Evolutionary conservation across 768 basidiomycete species (phyloP).

Genomic region (Podaxis sp.): DNA sequence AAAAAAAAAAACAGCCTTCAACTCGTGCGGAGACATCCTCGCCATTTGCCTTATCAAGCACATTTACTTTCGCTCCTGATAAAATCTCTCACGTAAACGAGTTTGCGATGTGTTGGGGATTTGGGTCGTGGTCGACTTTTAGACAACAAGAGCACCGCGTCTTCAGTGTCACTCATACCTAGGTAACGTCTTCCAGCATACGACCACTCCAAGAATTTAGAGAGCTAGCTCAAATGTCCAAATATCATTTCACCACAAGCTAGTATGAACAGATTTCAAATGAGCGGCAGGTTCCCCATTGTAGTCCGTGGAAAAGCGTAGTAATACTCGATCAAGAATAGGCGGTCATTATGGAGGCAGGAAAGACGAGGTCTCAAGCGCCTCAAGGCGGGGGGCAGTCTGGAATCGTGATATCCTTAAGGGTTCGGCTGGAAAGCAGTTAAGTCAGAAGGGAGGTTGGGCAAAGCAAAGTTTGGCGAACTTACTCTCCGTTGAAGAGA

Average conservation of each 20-base stretch:
- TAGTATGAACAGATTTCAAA: neutral
- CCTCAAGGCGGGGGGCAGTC: slow-evolving; percentile 42
- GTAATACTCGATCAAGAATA: neutral
- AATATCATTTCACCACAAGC: neutral
- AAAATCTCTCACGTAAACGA: too few species aligned
- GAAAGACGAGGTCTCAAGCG: neutral
- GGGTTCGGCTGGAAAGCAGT: slow-evolving; percentile 48
- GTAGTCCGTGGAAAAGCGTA: neutral
- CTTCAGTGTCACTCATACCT: too few species aligned
- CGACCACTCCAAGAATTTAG: too few species aligned
- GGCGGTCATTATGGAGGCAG: neutral
- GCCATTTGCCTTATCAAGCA: too few species aligned
- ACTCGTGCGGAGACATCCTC: too few species aligned
- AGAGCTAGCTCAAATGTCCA: neutral
- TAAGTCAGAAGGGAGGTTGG: slow-evolving; percentile 1
- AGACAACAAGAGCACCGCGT: too few species aligned
- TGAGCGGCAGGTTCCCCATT: neutral
- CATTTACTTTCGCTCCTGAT: too few species aligned
- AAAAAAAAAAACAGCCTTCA: too few species aligned
- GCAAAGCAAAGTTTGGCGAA: slow-evolving; percentile 3
- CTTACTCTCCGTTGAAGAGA: slow-evolving; percentile 44
- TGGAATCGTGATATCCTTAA: slow-evolving; percentile 70
- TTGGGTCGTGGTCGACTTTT: too few species aligned
- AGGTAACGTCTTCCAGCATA: too few species aligned
- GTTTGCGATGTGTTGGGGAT: too few species aligned